Evolutionary conservation across 2,329 filamentous ascomycete genomes (phyloP).

Genomic region (Thielaviopsis ethacetica): DNA sequence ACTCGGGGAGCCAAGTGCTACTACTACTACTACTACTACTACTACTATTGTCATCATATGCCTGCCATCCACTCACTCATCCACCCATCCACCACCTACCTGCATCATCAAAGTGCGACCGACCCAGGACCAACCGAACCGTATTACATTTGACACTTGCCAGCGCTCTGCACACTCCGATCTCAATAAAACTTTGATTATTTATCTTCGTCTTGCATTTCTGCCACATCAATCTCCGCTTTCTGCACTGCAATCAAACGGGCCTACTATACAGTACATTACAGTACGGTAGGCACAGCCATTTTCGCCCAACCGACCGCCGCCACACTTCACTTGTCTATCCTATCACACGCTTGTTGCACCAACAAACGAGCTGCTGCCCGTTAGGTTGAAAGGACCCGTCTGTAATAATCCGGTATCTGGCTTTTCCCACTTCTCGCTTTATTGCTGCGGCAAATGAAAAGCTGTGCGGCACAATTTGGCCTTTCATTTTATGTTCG

Average conservation of each 20-base stretch:
- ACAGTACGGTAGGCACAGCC: too few species aligned
- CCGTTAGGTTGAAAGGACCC: not conserved
- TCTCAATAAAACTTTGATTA: not conserved
- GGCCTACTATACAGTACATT: too few species aligned
- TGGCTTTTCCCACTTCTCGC: not conserved
- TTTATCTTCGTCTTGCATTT: not conserved
- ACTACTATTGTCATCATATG: not conserved
- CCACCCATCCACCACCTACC: not conserved
- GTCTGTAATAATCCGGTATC: not conserved
- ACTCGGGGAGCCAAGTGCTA: not conserved
- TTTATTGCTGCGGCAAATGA: not conserved
- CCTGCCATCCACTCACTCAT: not conserved
- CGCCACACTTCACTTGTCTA: not conserved
- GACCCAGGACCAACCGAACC: not conserved
- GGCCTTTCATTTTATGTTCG: not conserved
- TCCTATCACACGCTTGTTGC: not conserved
- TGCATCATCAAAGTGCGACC: not conserved
- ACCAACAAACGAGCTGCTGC: not conserved
- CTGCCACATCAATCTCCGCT: not conserved
- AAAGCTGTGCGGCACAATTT: not conserved
- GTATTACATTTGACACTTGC: not conserved
- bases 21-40: too few species aligned
- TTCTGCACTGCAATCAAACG: not conserved
- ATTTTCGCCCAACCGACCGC: not conserved
- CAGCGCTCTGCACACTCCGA: not conserved